Percentiles rank a stretch among this genome's conserved stretches.
phyloP scores from a whole-genome alignment of 2,329 filamentous ascomycete genomes.

The Penicillium thymicola region DNA sequence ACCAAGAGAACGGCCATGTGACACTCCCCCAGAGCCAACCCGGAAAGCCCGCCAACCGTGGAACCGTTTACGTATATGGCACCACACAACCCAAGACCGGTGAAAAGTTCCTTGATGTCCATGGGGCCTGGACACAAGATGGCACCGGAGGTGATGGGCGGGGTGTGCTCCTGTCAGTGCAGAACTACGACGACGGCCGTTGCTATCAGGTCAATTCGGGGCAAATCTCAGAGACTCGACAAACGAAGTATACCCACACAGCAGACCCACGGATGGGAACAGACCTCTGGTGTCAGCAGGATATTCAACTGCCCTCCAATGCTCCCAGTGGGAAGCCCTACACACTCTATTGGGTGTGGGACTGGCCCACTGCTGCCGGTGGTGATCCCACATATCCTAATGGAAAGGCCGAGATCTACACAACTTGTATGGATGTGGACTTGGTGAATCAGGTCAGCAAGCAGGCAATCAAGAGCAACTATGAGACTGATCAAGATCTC shows the following conservation, averaged over 20 bases:
- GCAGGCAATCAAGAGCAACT: constrained; percentile 17
- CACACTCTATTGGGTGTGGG: constrained; percentile 95
- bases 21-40: constrained; percentile 56
- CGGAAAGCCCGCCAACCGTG: constrained; percentile 63
- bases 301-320: constrained; percentile 70
- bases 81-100: constrained; percentile 58
- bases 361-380: constrained; percentile 67
- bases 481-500: constrained; percentile 34
- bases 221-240: constrained; percentile 58
- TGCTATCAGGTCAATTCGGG: constrained; percentile 76
- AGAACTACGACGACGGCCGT: constrained; percentile 84
- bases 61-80: constrained; percentile 72
- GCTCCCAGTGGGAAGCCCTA: constrained; percentile 62
- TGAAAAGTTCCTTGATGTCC: constrained; percentile 62
- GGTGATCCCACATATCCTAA: constrained; percentile 36
- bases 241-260: constrained; percentile 51
- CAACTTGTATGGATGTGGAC: constrained; percentile 50
- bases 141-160: constrained; percentile 77
- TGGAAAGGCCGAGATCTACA: constrained; percentile 48
- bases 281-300: constrained; percentile 75
- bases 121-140: constrained; percentile 72
- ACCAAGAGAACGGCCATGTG: constrained; percentile 75
- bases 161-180: constrained; percentile 70
- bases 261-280: constrained; percentile 53
- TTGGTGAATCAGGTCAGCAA: constrained; percentile 27